These are phyloP conservation scores for Nissolia schottii DNA, from an alignment of 306 rosid species.

Conservation along the genomic window DNA sequence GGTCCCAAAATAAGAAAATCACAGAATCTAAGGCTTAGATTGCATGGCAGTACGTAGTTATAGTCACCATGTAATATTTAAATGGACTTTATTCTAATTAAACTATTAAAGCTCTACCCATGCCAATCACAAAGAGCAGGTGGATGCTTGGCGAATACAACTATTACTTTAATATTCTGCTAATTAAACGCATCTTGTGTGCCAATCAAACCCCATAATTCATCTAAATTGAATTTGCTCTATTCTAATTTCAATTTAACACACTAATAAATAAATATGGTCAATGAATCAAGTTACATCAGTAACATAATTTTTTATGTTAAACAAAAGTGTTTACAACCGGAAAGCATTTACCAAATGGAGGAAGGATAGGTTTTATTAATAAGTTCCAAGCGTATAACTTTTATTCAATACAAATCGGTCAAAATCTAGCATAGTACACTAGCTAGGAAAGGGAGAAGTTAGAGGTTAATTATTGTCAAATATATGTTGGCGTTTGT, in stretches of 20 bases:
- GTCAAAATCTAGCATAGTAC: no score
- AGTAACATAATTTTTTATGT: no score
- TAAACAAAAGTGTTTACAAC: no score
- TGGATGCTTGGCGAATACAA: conserved; percentile 1
- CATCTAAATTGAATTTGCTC: background rate
- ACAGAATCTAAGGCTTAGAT: conserved; percentile 40
- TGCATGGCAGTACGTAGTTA: conserved; percentile 16
- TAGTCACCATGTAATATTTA: background rate
- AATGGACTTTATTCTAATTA: background rate
- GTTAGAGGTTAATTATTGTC: no score
- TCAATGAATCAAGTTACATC: no score
- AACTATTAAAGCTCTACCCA: conserved; percentile 3
- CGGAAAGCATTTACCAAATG: no score
- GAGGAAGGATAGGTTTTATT: no score
- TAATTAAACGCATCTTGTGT: background rate
- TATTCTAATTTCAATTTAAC: background rate
- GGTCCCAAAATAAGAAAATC: conserved; percentile 19
- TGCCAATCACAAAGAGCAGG: conserved; percentile 9
- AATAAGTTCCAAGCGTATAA: no score
- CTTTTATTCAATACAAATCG: no score
- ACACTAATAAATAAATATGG: background rate
- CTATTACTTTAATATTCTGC: conserved; percentile 12
- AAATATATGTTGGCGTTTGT: background rate
- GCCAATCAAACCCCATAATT: background rate
- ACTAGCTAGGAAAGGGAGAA: no score